Evolutionary conservation across 1,284 basidiomycete genomes (phyloP).

Genomic region (Erythrobasidium hasegawianum): DNA sequence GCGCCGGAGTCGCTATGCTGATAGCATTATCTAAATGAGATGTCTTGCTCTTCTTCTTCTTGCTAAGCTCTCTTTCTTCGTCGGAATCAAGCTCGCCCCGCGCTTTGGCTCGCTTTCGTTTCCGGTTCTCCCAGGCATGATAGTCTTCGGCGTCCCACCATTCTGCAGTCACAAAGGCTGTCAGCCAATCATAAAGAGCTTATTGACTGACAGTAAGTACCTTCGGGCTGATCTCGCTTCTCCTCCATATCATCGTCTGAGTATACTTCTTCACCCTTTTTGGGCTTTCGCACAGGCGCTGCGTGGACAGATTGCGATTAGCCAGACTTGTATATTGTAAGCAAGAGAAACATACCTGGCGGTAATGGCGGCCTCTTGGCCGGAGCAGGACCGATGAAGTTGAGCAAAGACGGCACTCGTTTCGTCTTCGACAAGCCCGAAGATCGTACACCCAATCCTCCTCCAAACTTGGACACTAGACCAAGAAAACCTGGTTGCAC

Average conservation of each 20-base stretch:
- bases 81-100: constrained; percentile 29
- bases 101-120: constrained; percentile 29
- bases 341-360: not conserved
- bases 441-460: constrained; percentile 14
- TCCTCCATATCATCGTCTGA: constrained; percentile 32
- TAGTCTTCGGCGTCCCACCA: constrained; percentile 34
- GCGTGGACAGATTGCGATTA: not conserved
- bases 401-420: constrained; percentile 10
- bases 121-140: constrained; percentile 29
- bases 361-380: constrained; percentile 22
- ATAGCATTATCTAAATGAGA: not conserved
- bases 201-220: not conserved
- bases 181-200: not conserved
- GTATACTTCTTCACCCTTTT: constrained; percentile 34
- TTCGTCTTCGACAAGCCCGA: constrained; percentile 10
- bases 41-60: constrained; percentile 12
- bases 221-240: constrained; percentile 28
- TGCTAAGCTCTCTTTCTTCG: constrained; percentile 16
- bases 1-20: not conserved
- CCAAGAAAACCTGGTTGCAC: constrained; percentile 16
- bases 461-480: constrained; percentile 24
- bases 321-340: not conserved
- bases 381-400: constrained; percentile 17
- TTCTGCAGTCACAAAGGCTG: not conserved
- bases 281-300: constrained; percentile 26